These are phyloP conservation scores for Cenchrus americanus DNA, from an alignment of 176 grass and related monocot species.

Conservation along the genomic window DNA sequence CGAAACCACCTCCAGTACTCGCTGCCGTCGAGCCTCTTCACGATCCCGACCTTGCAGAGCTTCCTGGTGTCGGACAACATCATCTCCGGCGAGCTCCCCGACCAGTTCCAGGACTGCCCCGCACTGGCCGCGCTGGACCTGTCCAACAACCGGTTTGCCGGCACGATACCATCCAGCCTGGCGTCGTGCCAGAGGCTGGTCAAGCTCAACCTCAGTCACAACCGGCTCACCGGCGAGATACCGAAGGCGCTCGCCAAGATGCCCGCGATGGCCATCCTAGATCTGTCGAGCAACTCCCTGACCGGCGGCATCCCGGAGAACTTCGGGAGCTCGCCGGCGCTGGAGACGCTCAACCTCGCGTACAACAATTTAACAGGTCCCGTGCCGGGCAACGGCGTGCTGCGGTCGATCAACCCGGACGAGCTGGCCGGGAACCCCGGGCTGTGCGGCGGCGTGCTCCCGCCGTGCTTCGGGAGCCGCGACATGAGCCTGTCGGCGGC, in stretches of 20 bases:
- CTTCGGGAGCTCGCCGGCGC: constrained; percentile 90
- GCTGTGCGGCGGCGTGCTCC: constrained; percentile 80
- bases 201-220: constrained; percentile 71
- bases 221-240: constrained; percentile 71
- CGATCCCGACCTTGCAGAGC: constrained; percentile 71
- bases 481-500: constrained; percentile 16
- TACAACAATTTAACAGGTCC: constrained; percentile 82
- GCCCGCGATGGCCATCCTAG: constrained; percentile 88
- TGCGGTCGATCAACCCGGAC: constrained; percentile 82
- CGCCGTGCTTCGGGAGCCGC: constrained; percentile 50
- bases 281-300: constrained; percentile 78
- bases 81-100: constrained; percentile 76
- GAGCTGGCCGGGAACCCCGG: constrained; percentile 81
- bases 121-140: constrained; percentile 77
- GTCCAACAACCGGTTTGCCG: constrained; percentile 72
- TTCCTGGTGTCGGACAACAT: constrained; percentile 82
- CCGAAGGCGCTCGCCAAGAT: constrained; percentile 70
- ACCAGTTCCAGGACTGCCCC: constrained; percentile 90
- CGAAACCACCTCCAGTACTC: constrained; percentile 69
- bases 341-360: constrained; percentile 85
- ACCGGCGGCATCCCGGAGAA: constrained; percentile 79
- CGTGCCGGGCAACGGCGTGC: constrained; percentile 74
- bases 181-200: constrained; percentile 83
- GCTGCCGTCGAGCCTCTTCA: constrained; percentile 71
- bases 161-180: constrained; percentile 67